Evolutionary conservation across 805 yeast species (phyloP).

Genomic region (Cyberlindnera suaveolens): DNA sequence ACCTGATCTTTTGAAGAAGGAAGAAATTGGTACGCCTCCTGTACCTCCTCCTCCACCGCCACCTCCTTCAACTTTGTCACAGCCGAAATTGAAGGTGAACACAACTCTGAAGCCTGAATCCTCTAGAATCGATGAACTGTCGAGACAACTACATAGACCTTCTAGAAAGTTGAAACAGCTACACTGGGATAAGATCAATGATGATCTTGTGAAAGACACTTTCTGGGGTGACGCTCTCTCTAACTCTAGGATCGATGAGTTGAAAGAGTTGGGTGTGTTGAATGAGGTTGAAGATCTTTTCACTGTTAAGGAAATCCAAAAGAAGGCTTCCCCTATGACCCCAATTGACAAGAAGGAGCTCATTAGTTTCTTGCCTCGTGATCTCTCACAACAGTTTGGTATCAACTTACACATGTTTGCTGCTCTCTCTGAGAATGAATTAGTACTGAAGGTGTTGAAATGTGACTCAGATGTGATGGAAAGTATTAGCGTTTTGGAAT

Average conservation of each 20-base stretch:
- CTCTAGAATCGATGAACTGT: conserved; percentile 4
- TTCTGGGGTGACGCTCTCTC: conserved; percentile 74
- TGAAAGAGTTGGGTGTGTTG: conserved; percentile 72
- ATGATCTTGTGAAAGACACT: conserved; percentile 72
- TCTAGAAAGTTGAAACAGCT: conserved; percentile 75
- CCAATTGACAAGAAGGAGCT: conserved; percentile 23
- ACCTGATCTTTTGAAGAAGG: background rate
- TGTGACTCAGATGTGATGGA: conserved; percentile 71
- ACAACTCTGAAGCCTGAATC: background rate
- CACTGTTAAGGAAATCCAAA: conserved; percentile 63
- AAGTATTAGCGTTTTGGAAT: conserved; percentile 74
- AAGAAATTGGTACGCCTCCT: conserved; percentile 11
- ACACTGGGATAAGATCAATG: conserved; percentile 84
- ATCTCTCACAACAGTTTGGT: conserved; percentile 90
- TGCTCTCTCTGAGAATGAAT: conserved; percentile 50
- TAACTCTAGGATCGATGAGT: conserved; percentile 48
- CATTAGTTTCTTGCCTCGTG: conserved; percentile 69
- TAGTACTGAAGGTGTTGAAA: conserved; percentile 63
- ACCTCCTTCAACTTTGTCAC: conserved; percentile 14
- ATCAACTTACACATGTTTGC: conserved; percentile 83
- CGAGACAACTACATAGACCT: conserved; percentile 14
- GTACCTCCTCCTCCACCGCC: conserved; percentile 28
- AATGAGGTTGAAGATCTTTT: conserved; percentile 81
- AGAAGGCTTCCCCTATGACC: conserved; percentile 26
- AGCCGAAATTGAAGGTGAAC: conserved; percentile 15